Evolutionary conservation across 2,329 filamentous ascomycete species (phyloP), one percentile per base, ranked within the genome.

Genomic region (Cladosporium oxysporum): DNA sequence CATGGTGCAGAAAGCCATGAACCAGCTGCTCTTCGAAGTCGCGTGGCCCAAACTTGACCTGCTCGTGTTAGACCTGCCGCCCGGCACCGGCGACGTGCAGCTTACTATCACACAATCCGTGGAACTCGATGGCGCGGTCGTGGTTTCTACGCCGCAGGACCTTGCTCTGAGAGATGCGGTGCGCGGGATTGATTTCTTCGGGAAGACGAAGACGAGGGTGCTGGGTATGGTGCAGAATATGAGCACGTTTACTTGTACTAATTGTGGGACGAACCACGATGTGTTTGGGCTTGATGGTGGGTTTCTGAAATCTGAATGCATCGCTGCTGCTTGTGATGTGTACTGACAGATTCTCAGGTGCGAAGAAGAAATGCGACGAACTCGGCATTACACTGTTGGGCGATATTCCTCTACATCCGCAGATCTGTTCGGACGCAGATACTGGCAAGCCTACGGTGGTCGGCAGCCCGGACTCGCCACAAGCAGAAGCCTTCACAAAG

Each of bases 1-100:
- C 2, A 97, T 99, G 93, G 91, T 98, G 16, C 96, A 96, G 85
- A 99, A 98, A 76, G 95, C 95, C 0, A 85, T 99, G 69, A 93
- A 97, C 71, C 95, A 99, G 76, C 87, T 99, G 5, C 85, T 99
- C 8, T 94, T 97, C 76, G 92, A 97, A 71, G 95, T 99, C 0
- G 91, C 95, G 62, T 99, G 95, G 95, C 92, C 90, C 16, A 89
- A 89, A 14, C 82, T 99, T 2, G 95, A 99, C 76, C 81, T 98
- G 2, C 83, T 99, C 0, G 90, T 99, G 3, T 82, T 99, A 2
- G 95, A 99, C 76, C 80, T 99, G 58, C 95, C 95, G 0, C 95
- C 95, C 0, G 95, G 95, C 2, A 99, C 95, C 0, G 95, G 95
- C 28, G 95, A 99, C 74, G 94, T 94, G 0, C 95, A 99, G 76